phyloP scores from a whole-genome alignment of 1,139 yeast species.

The Saccharomycopsis hybrid region DNA sequence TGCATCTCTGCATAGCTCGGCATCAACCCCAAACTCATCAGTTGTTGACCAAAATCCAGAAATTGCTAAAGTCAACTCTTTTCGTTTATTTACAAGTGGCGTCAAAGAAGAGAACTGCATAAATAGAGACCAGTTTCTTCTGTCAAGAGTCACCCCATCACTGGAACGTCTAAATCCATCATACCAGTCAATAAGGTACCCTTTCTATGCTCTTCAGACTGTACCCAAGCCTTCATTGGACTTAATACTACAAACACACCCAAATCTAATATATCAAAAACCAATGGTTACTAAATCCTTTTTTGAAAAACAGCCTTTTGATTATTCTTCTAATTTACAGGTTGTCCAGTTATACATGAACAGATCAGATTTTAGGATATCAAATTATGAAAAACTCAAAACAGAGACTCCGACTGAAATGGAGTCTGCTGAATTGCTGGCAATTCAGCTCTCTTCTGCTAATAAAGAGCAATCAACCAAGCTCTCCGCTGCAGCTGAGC shows the following conservation, averaged over 20 bases:
- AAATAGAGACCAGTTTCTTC: background rate
- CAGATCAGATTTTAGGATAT: background rate
- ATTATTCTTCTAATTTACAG: constrained; percentile 1
- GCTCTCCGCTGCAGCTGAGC: background rate
- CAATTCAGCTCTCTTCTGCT: background rate
- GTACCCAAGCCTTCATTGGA: constrained; percentile 7
- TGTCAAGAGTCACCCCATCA: too few species aligned
- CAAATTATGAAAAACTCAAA: constrained; percentile 1
- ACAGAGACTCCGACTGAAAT: background rate
- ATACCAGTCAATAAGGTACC: background rate
- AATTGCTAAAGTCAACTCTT: background rate
- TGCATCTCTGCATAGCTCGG: background rate
- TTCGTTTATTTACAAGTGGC: background rate
- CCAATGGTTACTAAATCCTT: background rate
- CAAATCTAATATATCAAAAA: constrained; percentile 4
- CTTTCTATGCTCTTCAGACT: constrained; percentile 1
- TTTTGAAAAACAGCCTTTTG: background rate
- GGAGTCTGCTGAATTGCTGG: too few species aligned
- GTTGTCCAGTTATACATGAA: constrained; percentile 1
- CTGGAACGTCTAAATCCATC: background rate
- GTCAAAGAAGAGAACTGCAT: constrained; percentile 9
- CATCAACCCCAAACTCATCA: constrained; percentile 4
- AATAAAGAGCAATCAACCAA: background rate
- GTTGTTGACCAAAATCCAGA: background rate
- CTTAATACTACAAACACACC: constrained; percentile 1